Conservation (phyloP, 306 rosid genomes). For the Quercus engelmannii region DNA sequence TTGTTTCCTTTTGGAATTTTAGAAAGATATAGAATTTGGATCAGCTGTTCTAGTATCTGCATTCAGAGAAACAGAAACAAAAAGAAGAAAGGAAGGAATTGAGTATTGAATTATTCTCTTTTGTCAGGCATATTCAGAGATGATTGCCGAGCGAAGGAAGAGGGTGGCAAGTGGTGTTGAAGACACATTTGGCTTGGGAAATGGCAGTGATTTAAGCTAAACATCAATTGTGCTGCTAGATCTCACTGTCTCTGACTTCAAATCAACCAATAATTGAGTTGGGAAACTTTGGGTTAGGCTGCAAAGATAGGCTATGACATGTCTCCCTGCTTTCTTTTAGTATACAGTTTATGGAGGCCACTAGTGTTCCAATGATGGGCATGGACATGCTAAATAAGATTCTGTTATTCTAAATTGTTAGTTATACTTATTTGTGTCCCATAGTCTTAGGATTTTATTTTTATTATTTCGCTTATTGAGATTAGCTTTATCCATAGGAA, state of each 20-base stretch:
- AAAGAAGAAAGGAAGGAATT: neutral
- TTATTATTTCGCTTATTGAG: neutral
- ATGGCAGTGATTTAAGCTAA: constrained; percentile 24
- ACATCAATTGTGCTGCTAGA: constrained; percentile 3
- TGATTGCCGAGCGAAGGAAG: constrained; percentile 79
- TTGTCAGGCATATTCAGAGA: constrained; percentile 72
- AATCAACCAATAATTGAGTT: neutral
- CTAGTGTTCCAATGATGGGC: neutral
- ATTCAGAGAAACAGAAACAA: neutral
- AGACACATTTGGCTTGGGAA: constrained; percentile 73
- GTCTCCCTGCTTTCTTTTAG: neutral
- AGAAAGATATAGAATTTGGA: neutral
- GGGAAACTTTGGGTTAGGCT: neutral
- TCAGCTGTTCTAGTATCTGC: neutral
- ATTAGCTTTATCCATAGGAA: neutral
- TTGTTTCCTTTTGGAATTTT: neutral
- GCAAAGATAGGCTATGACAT: neutral
- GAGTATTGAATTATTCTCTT: constrained; percentile 8
- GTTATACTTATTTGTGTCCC: too few relatives aligned
- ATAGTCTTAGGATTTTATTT: neutral
- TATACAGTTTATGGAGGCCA: neutral
- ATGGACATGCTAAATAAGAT: neutral
- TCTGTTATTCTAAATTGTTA: too few relatives aligned
- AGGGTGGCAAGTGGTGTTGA: constrained; percentile 70
- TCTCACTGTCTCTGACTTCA: neutral